Percentiles rank a stretch among this genome's conserved stretches.
phyloP scores from a whole-genome alignment of 768 basidiomycete genomes.

The Lentinula detonsa region DNA sequence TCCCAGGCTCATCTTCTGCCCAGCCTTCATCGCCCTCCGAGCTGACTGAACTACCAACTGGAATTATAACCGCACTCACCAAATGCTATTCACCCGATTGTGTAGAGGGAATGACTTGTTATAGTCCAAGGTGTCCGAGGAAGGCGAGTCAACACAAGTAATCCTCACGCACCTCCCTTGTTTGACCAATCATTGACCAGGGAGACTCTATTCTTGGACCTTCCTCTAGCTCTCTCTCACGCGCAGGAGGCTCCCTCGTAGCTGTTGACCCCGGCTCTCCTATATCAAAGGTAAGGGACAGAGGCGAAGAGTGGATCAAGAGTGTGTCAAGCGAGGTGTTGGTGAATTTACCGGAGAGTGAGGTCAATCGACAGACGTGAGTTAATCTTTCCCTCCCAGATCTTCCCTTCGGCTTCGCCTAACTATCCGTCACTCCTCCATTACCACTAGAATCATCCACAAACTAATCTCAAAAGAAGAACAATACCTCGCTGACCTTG shows the following conservation, averaged over 20 bases:
- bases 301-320: conserved; percentile 35
- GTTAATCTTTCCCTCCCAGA: conserved; percentile 8
- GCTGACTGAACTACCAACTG: conserved; percentile 69
- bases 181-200: conserved; percentile 13
- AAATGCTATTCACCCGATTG: conserved; percentile 89
- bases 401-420: background rate
- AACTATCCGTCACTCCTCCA: background rate
- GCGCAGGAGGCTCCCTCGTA: background rate
- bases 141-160: conserved; percentile 10
- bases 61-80: conserved; percentile 85
- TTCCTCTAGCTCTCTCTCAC: background rate
- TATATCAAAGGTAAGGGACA: background rate
- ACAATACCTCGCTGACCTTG: conserved; percentile 84
- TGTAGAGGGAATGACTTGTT: conserved; percentile 74
- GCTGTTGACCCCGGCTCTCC: background rate
- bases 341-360: conserved; percentile 58
- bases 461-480: conserved; percentile 87
- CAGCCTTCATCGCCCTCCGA: too few relatives aligned
- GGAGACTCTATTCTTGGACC: conserved; percentile 24
- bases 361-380: conserved; percentile 77
- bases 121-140: conserved; percentile 76
- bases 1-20: too few relatives aligned
- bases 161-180: background rate
- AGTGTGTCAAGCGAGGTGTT: conserved; percentile 35
- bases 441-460: conserved; percentile 23